phyloP scores from a whole-genome alignment of 495 filamentous ascomycete genomes.

The Cudoniella acicularis region DNA sequence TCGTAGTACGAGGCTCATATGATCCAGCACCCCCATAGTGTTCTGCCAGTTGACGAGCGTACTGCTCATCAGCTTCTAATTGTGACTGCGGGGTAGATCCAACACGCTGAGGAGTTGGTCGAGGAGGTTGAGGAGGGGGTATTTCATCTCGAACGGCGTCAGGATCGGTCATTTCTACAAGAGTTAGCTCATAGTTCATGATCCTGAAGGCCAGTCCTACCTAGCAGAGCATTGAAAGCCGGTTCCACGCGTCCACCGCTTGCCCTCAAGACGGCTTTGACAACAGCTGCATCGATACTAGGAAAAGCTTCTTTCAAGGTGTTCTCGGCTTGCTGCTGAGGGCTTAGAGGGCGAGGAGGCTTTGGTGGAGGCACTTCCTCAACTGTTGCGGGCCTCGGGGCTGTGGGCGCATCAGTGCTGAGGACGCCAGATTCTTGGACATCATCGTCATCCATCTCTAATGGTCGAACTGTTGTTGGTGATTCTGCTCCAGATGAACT shows the following conservation, averaged over 20 bases:
- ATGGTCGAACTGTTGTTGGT: constrained; percentile 74
- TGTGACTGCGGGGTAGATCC: constrained; percentile 66
- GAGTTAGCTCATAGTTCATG: constrained; percentile 17
- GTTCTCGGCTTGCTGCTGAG: constrained; percentile 77
- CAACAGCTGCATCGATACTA: constrained; percentile 69
- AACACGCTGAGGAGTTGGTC: constrained; percentile 42
- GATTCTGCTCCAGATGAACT: constrained; percentile 56
- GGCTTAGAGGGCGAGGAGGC: constrained; percentile 80
- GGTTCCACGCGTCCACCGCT: constrained; percentile 87
- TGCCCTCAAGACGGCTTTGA: constrained; percentile 83
- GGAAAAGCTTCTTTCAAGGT: constrained; percentile 96
- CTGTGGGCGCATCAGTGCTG: constrained; percentile 32
- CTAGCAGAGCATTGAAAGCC: constrained; percentile 91
- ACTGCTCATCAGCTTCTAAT: constrained; percentile 85
- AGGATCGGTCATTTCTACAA: constrained; percentile 86
- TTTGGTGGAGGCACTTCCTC: constrained; percentile 67
- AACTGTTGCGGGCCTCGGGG: constrained; percentile 31
- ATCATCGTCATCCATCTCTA: constrained; percentile 86
- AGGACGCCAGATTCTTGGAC: constrained; percentile 56
- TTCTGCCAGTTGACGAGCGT: constrained; percentile 89
- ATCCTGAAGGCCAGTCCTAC: constrained; percentile 35
- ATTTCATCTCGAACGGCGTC: constrained; percentile 64
- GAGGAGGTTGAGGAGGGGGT: constrained; percentile 66
- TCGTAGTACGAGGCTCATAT: constrained; percentile 48
- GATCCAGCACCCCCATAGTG: constrained; percentile 67